These are phyloP conservation scores for Penicillium occitanis DNA, from an alignment of 2,329 filamentous ascomycete genomes.

Conservation along the genomic window DNA sequence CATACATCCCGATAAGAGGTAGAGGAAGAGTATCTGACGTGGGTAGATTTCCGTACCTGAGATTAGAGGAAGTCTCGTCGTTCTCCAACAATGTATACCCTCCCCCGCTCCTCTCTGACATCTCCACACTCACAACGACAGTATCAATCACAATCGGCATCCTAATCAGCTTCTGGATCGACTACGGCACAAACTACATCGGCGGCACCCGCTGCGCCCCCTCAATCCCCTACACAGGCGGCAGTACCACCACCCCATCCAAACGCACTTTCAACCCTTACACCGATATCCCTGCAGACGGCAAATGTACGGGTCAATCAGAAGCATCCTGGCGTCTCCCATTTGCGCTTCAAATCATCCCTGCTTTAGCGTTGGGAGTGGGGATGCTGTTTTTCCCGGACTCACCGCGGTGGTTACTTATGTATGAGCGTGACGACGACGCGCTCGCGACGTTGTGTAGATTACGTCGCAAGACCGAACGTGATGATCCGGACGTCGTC, in stretches of 20 bases:
- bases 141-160: constrained; percentile 45
- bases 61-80: constrained; percentile 40
- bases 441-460: constrained; percentile 48
- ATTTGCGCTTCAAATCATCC: constrained; percentile 48
- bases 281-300: constrained; percentile 47
- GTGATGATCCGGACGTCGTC: constrained; percentile 48
- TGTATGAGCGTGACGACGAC: constrained; percentile 51
- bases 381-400: constrained; percentile 55
- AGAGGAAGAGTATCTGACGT: constrained; percentile 12
- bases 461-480: constrained; percentile 48
- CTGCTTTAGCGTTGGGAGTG: constrained; percentile 39
- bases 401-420: constrained; percentile 57
- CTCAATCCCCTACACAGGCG: constrained; percentile 49
- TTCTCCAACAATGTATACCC: constrained; percentile 39
- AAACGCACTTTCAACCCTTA: constrained; percentile 43
- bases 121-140: constrained; percentile 31
- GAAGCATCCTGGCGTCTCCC: constrained; percentile 52
- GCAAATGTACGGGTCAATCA: constrained; percentile 48
- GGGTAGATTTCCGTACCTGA: constrained; percentile 45
- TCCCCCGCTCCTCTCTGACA: not conserved
- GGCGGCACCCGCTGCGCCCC: constrained; percentile 49
- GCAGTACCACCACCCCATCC: constrained; percentile 29
- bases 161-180: constrained; percentile 41
- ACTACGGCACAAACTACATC: constrained; percentile 50
- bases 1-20: not conserved